These are phyloP conservation scores for Sporopachydermia cereana DNA, from an alignment of 1,139 yeast species.

Conservation along the genomic window DNA sequence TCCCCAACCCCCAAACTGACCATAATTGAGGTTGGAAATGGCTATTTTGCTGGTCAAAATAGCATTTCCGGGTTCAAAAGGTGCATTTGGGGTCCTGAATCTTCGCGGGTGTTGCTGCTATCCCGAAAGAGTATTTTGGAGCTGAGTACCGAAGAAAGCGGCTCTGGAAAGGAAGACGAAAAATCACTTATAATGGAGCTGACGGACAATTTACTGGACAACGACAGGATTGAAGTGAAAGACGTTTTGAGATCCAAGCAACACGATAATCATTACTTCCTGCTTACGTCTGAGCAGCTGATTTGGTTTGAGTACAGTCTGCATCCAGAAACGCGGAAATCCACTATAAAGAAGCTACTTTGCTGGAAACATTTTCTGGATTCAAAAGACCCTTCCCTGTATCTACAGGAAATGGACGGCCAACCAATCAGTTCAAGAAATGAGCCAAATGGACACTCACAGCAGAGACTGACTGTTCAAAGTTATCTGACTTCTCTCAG, in stretches of 20 bases:
- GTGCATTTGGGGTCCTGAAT: neutral
- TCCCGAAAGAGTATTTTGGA: neutral
- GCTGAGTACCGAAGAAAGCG: neutral
- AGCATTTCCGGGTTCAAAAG: slow-evolving; percentile 4
- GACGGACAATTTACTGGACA: neutral
- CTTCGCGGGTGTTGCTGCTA: neutral
- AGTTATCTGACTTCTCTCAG: slow-evolving; percentile 1
- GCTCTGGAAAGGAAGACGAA: neutral
- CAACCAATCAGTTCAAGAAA: neutral
- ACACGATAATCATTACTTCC: neutral
- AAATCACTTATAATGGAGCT: neutral
- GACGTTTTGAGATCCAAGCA: neutral
- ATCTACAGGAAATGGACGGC: neutral
- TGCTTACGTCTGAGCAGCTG: neutral
- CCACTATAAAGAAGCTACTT: neutral
- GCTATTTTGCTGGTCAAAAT: slow-evolving; percentile 5
- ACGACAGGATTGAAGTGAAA: neutral
- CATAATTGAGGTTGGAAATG: neutral
- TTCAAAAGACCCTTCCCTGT: neutral
- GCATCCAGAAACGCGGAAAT: neutral
- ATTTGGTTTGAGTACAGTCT: neutral
- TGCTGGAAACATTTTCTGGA: slow-evolving; percentile 5
- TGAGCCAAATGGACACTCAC: neutral
- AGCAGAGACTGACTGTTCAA: neutral
- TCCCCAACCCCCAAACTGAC: neutral